Conservation (phyloP, 1,284 basidiomycete genomes). For the Cutaneotrichosporon sp. region DNA sequence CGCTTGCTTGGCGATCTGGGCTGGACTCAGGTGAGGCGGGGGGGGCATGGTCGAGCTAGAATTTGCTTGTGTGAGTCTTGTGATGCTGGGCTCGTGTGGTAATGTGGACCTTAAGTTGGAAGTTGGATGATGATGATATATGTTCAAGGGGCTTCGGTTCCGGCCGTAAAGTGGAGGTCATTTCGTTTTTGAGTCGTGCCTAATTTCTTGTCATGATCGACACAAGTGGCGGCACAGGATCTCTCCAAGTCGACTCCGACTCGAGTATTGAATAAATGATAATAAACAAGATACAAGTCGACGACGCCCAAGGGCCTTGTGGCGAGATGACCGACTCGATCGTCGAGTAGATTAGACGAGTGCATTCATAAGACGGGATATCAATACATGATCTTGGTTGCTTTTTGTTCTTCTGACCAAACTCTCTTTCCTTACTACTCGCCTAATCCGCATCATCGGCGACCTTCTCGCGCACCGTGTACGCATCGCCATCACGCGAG, state of each 20-base stretch:
- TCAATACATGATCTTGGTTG: background rate
- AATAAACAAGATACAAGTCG: too few relatives aligned
- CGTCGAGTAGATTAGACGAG: constrained; percentile 2
- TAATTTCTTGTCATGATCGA: background rate
- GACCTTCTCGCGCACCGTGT: constrained; percentile 24
- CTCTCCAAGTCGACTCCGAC: too few relatives aligned
- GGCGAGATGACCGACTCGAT: background rate
- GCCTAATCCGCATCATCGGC: constrained; percentile 6
- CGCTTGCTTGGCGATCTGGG: constrained; percentile 44
- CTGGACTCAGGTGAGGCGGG: constrained; percentile 37
- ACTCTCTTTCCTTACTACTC: background rate
- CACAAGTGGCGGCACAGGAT: background rate
- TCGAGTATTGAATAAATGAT: background rate
- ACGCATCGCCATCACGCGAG: constrained; percentile 20
- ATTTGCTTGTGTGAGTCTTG: background rate
- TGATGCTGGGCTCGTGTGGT: too few relatives aligned
- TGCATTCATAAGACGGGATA: background rate
- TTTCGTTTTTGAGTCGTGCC: background rate
- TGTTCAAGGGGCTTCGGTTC: background rate
- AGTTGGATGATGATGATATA: background rate
- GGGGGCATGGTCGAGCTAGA: constrained; percentile 14
- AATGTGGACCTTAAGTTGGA: background rate
- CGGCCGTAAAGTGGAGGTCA: constrained; percentile 2
- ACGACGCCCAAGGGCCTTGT: background rate
- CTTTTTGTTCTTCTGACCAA: background rate